These are phyloP conservation scores for Arctium minus DNA, from an alignment of 129 eudicot species.

Conservation along the genomic window DNA sequence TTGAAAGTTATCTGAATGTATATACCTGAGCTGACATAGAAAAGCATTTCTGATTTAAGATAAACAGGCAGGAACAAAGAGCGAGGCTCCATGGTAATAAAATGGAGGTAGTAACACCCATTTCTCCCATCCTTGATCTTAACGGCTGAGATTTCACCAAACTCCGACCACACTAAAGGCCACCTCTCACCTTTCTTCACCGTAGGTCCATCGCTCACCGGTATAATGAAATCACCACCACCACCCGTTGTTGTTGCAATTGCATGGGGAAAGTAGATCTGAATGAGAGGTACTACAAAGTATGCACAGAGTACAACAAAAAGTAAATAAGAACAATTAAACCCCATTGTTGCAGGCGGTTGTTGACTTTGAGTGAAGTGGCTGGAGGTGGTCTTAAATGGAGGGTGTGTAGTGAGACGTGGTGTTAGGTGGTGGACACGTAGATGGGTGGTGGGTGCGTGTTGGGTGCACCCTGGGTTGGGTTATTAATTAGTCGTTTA, in stretches of 20 bases:
- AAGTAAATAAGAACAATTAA: neutral
- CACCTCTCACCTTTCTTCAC: slow-evolving; percentile 53
- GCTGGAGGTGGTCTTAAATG: neutral
- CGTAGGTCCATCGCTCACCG: slow-evolving; percentile 26
- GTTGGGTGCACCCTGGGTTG: neutral
- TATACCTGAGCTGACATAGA: slow-evolving; percentile 82
- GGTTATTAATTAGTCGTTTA: neutral
- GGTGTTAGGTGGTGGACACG: slow-evolving; percentile 29
- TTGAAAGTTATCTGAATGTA: too few species aligned
- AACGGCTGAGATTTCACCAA: slow-evolving; percentile 63
- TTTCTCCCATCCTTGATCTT: slow-evolving; percentile 37
- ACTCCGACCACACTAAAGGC: slow-evolving; percentile 44
- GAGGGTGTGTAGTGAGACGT: slow-evolving; percentile 16
- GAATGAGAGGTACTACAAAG: neutral
- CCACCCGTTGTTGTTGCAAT: neutral
- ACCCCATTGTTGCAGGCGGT: neutral
- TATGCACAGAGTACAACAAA: slow-evolving; percentile 11
- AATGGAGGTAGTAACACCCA: slow-evolving; percentile 62
- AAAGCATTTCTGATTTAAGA: slow-evolving; percentile 71
- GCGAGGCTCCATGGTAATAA: slow-evolving; percentile 67
- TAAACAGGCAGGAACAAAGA: slow-evolving; percentile 72
- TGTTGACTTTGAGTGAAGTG: neutral
- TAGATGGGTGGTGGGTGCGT: slow-evolving; percentile 13
- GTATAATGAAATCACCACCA: neutral
- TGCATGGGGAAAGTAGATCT: neutral